These are phyloP conservation scores for Paecilomyces dactylethromorphus DNA, from an alignment of 2,329 filamentous ascomycete genomes.

Conservation along the genomic window DNA sequence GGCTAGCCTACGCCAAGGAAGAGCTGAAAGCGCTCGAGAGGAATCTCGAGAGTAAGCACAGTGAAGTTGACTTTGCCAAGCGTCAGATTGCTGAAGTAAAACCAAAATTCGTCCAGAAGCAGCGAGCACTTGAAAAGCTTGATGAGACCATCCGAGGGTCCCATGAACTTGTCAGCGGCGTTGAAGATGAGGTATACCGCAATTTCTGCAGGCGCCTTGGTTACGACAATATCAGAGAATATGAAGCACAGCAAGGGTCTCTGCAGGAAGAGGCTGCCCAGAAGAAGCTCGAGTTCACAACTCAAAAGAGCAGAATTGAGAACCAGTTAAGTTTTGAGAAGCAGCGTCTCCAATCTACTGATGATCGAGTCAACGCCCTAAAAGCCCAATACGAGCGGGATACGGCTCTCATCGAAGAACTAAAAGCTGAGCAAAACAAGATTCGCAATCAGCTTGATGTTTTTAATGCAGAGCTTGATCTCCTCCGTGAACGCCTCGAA, in stretches of 20 bases:
- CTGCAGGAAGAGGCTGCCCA: conserved; percentile 84
- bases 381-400: conserved; percentile 62
- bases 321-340: conserved; percentile 59
- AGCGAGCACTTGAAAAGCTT: conserved; percentile 59
- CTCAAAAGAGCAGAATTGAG: conserved; percentile 61
- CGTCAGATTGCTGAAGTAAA: conserved; percentile 67
- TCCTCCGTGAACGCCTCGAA: conserved; percentile 65
- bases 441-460: conserved; percentile 68
- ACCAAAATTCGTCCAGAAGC: conserved; percentile 71
- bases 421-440: conserved; percentile 64
- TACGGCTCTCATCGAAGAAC: conserved; percentile 60
- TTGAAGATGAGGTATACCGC: conserved; percentile 83
- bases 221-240: conserved; percentile 83
- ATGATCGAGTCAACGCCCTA: conserved; percentile 62
- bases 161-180: conserved; percentile 62
- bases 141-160: conserved; percentile 50
- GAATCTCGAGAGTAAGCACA: conserved; percentile 78
- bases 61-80: conserved; percentile 68
- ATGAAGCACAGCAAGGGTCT: conserved; percentile 87
- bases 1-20: conserved; percentile 62
- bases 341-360: conserved; percentile 64
- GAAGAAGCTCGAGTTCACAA: conserved; percentile 78
- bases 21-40: conserved; percentile 73
- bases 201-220: conserved; percentile 81
- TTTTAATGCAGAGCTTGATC: conserved; percentile 69